Percentiles rank a stretch among this genome's conserved stretches.
Conservation (phyloP, 1,284 basidiomycete genomes). For the Peniophora sp. region DNA sequence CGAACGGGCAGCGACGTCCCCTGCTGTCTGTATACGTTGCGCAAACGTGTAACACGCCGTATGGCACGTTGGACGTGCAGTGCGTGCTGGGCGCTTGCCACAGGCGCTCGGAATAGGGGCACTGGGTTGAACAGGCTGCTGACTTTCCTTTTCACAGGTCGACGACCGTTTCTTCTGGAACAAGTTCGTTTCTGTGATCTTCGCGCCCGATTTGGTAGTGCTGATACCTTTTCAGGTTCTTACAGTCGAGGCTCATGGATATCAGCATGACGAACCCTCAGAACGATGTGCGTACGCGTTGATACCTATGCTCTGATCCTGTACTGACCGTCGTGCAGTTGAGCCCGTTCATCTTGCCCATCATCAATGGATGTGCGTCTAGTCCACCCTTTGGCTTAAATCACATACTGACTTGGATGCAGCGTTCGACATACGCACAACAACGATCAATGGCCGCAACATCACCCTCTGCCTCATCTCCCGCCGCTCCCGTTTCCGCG, state of each 20-base stretch:
- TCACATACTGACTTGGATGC: conserved; percentile 7
- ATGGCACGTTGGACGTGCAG: too few relatives aligned
- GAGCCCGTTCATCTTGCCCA: conserved; percentile 83
- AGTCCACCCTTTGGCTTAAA: conserved; percentile 6
- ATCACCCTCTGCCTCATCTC: conserved; percentile 87
- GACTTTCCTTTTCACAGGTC: conserved; percentile 38
- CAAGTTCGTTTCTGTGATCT: conserved; percentile 43
- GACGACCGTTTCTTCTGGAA: conserved; percentile 99
- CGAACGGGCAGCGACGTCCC: not conserved
- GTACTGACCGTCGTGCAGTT: conserved; percentile 38
- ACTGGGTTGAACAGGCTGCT: conserved; percentile 1
- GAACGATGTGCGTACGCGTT: conserved; percentile 47
- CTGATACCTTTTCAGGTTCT: conserved; percentile 35
- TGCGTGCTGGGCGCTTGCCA: too few relatives aligned
- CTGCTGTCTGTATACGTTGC: too few relatives aligned
- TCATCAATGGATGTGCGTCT: conserved; percentile 82
- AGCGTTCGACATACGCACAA: conserved; percentile 86
- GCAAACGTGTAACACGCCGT: too few relatives aligned
- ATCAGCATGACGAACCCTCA: conserved; percentile 37
- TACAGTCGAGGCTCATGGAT: conserved; percentile 71
- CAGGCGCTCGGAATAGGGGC: too few relatives aligned
- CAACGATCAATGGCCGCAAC: conserved; percentile 71
- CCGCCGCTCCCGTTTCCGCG: conserved; percentile 87
- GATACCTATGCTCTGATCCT: conserved; percentile 2
- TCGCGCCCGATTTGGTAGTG: conserved; percentile 1